These are phyloP conservation scores for Lactarius sanguifluus DNA, from an alignment of 768 basidiomycete species.

Conservation along the genomic window DNA sequence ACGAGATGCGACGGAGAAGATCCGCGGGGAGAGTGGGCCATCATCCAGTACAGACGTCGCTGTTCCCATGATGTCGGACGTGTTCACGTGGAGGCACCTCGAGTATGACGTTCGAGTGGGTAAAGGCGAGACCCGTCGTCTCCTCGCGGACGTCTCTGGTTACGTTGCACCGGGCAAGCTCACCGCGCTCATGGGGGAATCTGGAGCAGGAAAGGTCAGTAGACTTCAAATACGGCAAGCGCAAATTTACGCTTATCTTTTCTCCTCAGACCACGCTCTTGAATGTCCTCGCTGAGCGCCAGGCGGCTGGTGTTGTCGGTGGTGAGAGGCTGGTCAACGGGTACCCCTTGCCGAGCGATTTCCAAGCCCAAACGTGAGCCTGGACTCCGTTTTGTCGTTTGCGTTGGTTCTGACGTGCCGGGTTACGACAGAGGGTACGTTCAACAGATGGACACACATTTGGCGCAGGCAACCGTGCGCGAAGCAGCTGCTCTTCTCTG, in stretches of 20 bases:
- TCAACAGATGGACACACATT: conserved; percentile 84
- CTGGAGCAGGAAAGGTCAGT: conserved; percentile 47
- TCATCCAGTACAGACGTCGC: conserved; percentile 20
- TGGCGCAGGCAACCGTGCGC: conserved; percentile 71
- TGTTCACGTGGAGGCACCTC: conserved; percentile 80
- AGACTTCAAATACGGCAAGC: neutral
- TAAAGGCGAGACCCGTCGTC: conserved; percentile 43
- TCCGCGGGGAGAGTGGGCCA: conserved; percentile 12
- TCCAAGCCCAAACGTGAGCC: conserved; percentile 54
- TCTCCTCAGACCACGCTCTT: conserved; percentile 46
- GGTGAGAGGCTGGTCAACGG: conserved; percentile 50
- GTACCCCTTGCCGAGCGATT: conserved; percentile 45
- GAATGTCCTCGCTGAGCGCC: conserved; percentile 48
- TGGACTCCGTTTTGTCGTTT: conserved; percentile 40
- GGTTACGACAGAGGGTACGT: conserved; percentile 62
- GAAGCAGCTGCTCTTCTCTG: conserved; percentile 82
- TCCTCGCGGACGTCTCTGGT: conserved; percentile 74
- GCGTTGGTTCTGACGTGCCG: conserved; percentile 20
- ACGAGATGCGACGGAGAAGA: conserved; percentile 10
- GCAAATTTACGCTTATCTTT: neutral
- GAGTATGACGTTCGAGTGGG: conserved; percentile 61
- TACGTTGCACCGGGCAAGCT: conserved; percentile 80
- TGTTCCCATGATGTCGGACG: conserved; percentile 42
- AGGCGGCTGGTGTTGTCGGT: conserved; percentile 39
- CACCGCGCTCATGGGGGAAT: conserved; percentile 75